Conservation (phyloP, 2,329 filamentous ascomycete genomes). For the Fusarium sterilihyphosum region DNA sequence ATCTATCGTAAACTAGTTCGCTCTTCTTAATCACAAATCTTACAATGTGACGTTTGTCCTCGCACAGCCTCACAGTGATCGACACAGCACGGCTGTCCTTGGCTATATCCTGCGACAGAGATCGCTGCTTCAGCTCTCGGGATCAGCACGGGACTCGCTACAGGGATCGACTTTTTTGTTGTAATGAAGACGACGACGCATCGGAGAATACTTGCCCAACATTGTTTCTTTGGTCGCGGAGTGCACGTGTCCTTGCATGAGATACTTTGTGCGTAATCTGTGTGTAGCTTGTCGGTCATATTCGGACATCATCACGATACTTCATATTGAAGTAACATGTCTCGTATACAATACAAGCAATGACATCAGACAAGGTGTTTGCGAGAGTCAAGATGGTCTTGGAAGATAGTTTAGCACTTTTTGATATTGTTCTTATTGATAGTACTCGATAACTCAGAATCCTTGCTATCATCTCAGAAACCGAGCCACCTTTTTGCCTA, state of each 20-base stretch:
- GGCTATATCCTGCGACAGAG: slow-evolving; percentile 4
- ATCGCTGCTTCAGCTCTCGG: slow-evolving; percentile 24
- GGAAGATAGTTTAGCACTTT: neutral
- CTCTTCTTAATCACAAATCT: neutral
- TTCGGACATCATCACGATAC: neutral
- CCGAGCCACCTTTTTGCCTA: slow-evolving; percentile 22
- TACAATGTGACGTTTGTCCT: neutral
- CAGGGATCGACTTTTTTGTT: neutral
- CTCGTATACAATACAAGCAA: neutral
- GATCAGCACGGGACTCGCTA: neutral
- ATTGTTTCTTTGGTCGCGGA: neutral
- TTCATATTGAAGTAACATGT: neutral
- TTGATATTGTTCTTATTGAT: slow-evolving; percentile 12
- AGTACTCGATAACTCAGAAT: neutral
- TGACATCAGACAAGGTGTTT: neutral
- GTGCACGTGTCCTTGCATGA: neutral
- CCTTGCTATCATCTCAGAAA: neutral
- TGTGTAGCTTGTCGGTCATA: neutral
- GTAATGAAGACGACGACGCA: neutral
- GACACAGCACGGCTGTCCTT: neutral
- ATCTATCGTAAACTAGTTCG: neutral
- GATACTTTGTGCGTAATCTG: neutral
- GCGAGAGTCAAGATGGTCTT: neutral
- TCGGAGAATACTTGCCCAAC: neutral
- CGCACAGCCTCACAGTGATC: slow-evolving; percentile 17